Percentiles rank a stretch among this genome's conserved stretches.
Conservation (phyloP, 371 early-diverging fungal genomes). For the Parasitella parasitica region DNA sequence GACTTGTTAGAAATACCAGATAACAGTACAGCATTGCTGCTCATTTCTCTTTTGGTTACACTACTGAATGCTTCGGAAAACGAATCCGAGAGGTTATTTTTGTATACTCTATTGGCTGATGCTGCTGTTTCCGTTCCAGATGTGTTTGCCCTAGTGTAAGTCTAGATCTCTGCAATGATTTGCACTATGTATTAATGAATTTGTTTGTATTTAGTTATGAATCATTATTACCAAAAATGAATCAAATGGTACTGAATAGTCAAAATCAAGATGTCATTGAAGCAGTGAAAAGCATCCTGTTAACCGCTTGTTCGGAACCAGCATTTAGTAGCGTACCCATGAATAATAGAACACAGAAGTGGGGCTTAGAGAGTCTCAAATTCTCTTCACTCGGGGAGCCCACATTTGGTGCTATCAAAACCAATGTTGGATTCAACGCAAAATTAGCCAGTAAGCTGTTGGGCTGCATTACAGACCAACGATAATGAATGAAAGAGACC, state of each 20-base stretch:
- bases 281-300: slow-evolving; percentile 72
- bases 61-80: slow-evolving; percentile 83
- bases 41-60: slow-evolving; percentile 76
- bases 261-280: slow-evolving; percentile 72
- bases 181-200: background rate
- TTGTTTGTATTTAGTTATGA: slow-evolving; percentile 55
- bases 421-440: slow-evolving; percentile 49
- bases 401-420: slow-evolving; percentile 45
- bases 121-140: slow-evolving; percentile 74
- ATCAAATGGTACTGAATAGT: slow-evolving; percentile 68
- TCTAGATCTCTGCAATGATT: background rate
- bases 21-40: slow-evolving; percentile 68
- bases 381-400: slow-evolving; percentile 44
- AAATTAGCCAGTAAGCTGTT: slow-evolving; percentile 59
- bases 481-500: background rate
- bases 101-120: slow-evolving; percentile 84
- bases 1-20: slow-evolving; percentile 71
- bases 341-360: slow-evolving; percentile 45
- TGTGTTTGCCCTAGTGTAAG: slow-evolving; percentile 76
- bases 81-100: slow-evolving; percentile 79
- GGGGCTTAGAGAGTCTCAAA: slow-evolving; percentile 61
- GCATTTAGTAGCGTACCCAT: slow-evolving; percentile 29
- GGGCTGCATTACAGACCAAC: slow-evolving; percentile 54
- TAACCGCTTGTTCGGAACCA: slow-evolving; percentile 71
- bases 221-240: slow-evolving; percentile 74